Evolutionary conservation across 2,329 filamentous ascomycete species (phyloP), one percentile per base, ranked within the genome.

Genomic region (Didymella segeticola): DNA sequence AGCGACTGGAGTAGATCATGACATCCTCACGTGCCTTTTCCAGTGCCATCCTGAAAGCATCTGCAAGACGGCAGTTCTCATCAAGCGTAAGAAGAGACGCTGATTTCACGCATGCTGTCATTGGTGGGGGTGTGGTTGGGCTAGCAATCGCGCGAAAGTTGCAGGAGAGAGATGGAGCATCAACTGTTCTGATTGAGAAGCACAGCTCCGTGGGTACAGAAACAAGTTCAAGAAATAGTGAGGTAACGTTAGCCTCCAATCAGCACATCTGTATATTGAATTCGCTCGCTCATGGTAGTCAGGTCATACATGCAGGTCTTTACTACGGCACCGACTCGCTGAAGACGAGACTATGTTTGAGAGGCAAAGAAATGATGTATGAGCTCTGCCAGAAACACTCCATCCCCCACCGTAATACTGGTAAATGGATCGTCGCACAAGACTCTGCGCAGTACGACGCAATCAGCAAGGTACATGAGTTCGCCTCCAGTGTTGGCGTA

Each of bases 361-460:
- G 80, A 26, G 95, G 95, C 55, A 88, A 88, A 63, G 72, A 87
- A 26, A 80, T 91, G 72, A 80, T 98, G 54, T 99, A 99, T 76
- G 82, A 80, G 4, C 84, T 96, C 34, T 97, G 93, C 78, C 75
- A 78, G 5, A 78, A 78, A 51, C 79, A 90, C 66, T 75, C 76
- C 52, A 89, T 99, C 43, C 85, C 86, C 0, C 84, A 95, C 76
- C 82, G 82, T 47, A 88, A 88, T 70, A 89, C 86, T 20, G 92
- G 92, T 55, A 98, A 97, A 79, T 97, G 93, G 93, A 89, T 98
- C 66, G 90, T 98, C 1, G 93, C 93, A 1, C 95, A 98, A 78
- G 89, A 86, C 46, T 80, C 81, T 1, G 78, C 77, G 39, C 90
- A 98, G 78, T 82, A 84, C 70, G 81, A 78, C n/a, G 85, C 85